These are phyloP conservation scores for Dianthus caryophyllus DNA, from an alignment of 148 eudicot species.

Conservation along the genomic window DNA sequence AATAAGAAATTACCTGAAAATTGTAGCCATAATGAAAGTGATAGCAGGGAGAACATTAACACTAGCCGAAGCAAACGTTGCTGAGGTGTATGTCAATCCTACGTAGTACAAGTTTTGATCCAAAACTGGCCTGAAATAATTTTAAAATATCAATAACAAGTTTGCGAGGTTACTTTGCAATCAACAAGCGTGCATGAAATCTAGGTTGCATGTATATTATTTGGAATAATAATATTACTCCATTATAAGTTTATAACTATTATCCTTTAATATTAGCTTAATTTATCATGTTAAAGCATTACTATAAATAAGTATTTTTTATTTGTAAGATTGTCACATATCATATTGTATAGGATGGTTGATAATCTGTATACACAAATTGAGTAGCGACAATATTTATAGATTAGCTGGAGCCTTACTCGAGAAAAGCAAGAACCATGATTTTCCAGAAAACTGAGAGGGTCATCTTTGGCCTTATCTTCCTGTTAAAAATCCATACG, in stretches of 20 bases:
- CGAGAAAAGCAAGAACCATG: slow-evolving; percentile 47
- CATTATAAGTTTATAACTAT: too few species aligned
- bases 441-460: slow-evolving; percentile 44
- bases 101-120: slow-evolving; percentile 56
- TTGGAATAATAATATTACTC: too few species aligned
- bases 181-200: background rate
- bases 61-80: slow-evolving; percentile 47
- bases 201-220: too few species aligned
- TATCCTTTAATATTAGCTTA: too few species aligned
- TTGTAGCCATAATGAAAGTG: slow-evolving; percentile 51
- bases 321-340: too few species aligned
- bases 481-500: slow-evolving; percentile 29
- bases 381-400: too few species aligned
- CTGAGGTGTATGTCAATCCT: slow-evolving; percentile 45
- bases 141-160: background rate
- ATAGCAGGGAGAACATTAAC: slow-evolving; percentile 53
- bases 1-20: slow-evolving; percentile 39
- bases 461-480: slow-evolving; percentile 69
- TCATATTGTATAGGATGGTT: too few species aligned
- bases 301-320: background rate
- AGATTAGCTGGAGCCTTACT: slow-evolving; percentile 32
- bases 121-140: slow-evolving; percentile 44
- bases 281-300: too few species aligned
- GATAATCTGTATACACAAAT: too few species aligned
- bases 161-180: background rate